These are phyloP conservation scores for Leishmania gerbilli DNA, from an alignment of 208 protist species.

Conservation along the genomic window DNA sequence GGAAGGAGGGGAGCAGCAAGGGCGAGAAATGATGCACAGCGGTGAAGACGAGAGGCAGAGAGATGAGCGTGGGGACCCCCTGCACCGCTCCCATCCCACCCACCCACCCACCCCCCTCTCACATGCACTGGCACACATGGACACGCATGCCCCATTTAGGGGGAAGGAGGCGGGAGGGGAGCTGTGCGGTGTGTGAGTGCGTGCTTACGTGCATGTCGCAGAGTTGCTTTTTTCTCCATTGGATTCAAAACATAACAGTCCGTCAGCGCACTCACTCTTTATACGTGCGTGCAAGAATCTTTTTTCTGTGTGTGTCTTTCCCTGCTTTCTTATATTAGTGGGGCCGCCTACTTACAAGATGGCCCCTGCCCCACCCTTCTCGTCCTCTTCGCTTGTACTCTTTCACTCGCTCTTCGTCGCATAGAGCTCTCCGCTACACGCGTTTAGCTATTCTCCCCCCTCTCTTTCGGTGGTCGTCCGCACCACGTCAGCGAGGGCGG, in stretches of 20 bases:
- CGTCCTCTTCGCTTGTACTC: background rate
- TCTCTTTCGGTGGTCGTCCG: background rate
- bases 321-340: slow-evolving; percentile 1
- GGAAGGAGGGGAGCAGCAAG: background rate
- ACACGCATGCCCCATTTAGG: background rate
- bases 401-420: background rate
- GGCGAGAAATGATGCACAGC: background rate
- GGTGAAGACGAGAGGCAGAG: background rate
- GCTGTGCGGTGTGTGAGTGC: background rate
- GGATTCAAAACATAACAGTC: background rate
- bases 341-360: background rate
- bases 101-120: background rate
- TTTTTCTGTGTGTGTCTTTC: slow-evolving; percentile 3
- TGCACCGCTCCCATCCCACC: background rate
- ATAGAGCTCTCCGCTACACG: background rate
- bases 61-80: background rate
- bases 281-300: slow-evolving; percentile 9
- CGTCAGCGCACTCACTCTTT: slow-evolving; percentile 6
- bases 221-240: background rate
- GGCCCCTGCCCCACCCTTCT: background rate
- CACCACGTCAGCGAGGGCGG: background rate
- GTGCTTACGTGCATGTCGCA: background rate
- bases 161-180: background rate
- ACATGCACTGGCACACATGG: background rate
- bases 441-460: background rate